Base-by-base conservation (phyloP, 768 basidiomycete genomes). In the Boletellus ananas region DNA sequence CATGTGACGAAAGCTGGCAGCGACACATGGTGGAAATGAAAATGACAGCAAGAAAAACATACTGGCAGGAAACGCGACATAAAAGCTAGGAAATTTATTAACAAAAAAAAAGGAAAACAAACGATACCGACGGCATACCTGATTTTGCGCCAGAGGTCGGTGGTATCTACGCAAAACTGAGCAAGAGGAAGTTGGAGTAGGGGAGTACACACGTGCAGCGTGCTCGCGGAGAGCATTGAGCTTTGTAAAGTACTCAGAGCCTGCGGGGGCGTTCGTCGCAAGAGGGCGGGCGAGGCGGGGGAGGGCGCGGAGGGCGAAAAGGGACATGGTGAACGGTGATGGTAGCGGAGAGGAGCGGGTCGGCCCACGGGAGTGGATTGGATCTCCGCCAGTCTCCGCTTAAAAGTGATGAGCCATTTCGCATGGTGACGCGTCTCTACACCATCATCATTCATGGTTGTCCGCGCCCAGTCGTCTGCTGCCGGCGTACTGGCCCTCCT, bases 401-500 rank as follows among this genome's bases (percentile, higher is more conserved):
- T 59, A 40, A 67, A 64, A 29, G 58, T 57, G 59, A 57, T 55
- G 31, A n/a, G 53, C 47, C 73, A 29, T 29, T 29, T 7, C 72
- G 72, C 69, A 74, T 72, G 73, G 75, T 76, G 71, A 73, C 74
- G 73, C 73, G 74, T 73, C 70, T 57, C 36, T 23, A 51, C 43
- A 13, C 37, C 21, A 29, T 37, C 38, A 34, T 34, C 47, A 41
- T 31, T 54, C 48, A 39, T 89, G 86, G 84, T 85, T 66, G 73
- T 73, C 64, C 84, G 80, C 60, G 74, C 80, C 43, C 86, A 89
- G 61, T 89, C 90, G 33, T 92, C 84, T 50, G 84, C 87, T 62
- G 91, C 87, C 51, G 94, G 94, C 57, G 87, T 93, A 25, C 84
- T 99, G 58, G 91, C 93, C 23, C 78, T 99, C 31, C 83, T 99